Evolutionary conservation across 139 green algal species (phyloP), one percentile per base, ranked within the genome.

Genomic region (Diplosphaera chodatii): DNA sequence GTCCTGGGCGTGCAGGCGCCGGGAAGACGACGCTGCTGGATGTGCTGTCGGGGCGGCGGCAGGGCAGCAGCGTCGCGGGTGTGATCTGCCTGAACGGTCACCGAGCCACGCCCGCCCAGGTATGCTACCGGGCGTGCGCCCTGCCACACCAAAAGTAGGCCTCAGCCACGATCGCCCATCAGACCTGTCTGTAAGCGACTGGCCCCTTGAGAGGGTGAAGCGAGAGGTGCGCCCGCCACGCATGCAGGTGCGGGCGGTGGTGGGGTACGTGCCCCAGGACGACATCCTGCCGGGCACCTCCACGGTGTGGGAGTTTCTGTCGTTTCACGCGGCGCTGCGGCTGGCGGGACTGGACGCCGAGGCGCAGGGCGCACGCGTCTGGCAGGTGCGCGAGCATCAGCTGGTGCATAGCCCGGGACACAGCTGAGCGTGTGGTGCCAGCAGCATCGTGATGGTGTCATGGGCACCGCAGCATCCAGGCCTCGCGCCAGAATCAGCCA

Each of bases 291-390:
- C 83, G 5, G 86, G 83, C 22, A 91, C 83, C 8, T 72, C 79
- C 23, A 87, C 86, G 1, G 83, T 88, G 13, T 84, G 78, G 62
- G 86, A 91, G 81, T 88, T 87, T 78, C 77, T 92, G 64, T 25
- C 74, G 18, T 88, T 90, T 70, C 76, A 84, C 34, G 79, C 80
- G 18, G 40, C 66, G 41, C 80, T 91, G 32, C 55, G 77, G 32
- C 69, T 87, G 69, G 78, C 79, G 31, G 48, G 28, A 8, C 55
- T 40, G 69, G 33, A 55, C 21, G 32, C 48, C 3, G 48, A 21
- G 16, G 48, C 18, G 48, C 48, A 59, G 18, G 16, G 48, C 16
- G 48, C 48, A 3, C 48, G 48, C 48, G 48, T 59, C 13, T 59
- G 48, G 48, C 48, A 59, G 48, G 48, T 59, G 48, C n/a, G n/a